Base-by-base conservation (phyloP, 2,329 filamentous ascomycete genomes). In the Blastomyces parvus region DNA sequence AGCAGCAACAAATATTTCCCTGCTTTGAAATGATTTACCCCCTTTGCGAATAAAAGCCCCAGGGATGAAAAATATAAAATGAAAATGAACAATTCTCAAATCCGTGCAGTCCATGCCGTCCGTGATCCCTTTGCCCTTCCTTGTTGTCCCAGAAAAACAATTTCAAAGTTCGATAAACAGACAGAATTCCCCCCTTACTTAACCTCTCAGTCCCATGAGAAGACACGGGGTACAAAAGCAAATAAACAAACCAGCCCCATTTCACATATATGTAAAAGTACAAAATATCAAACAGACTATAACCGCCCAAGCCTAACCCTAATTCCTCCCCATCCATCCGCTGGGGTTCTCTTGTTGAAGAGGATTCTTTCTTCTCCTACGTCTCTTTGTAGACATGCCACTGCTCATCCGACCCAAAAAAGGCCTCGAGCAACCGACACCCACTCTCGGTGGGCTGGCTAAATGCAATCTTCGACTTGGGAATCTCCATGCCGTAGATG, bases 401-500 rank as follows among this genome's bases (percentile, higher is more conserved):
- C 58, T 81, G 82, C 65, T 78, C 79, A 58, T 79, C 75, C 57
- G 74, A 74, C 27, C 81, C 83, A 68, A 83, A 84, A 77, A 84
- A 87, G 65, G 79, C 81, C 68, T 81, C 77, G 9, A 85, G 84
- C 66, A 88, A 74, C 52, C 74, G 75, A 17, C 80, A 81, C 46
- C 86, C 86, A 68, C 81, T 83, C 67, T 83, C 82, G 0, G 86
- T 88, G n/a, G 85, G 85, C 68, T 86, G 84, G 68, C 84, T 86
- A 74, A 88, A 87, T 2, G 85, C 85, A 48, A 87, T 77, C 69
- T 80, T 72, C 13, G 78, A 76, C 70, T 83, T 85, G 22, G 79
- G 76, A 58, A 86, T 77, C 48, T 79, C 78, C 72, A 84, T 76
- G 2, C 81, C 81, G 64, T 83, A 82, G 61, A 84, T 77, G 68